Conservation (phyloP, 2,329 filamentous ascomycete species). For the Aspergillus ochraceus region DNA sequence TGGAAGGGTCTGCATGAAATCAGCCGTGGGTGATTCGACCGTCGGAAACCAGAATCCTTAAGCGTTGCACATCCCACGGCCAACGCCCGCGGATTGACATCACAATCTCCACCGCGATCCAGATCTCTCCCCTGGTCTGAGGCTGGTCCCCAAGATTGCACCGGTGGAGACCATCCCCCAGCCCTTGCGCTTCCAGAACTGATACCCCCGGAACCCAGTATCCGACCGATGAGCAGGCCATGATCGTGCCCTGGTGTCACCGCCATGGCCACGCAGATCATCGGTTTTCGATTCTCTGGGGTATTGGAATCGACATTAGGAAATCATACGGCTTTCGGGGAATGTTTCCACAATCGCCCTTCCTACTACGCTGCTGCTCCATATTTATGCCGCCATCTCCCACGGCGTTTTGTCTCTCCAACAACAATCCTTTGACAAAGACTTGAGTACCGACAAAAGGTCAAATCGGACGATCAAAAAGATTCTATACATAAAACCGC, state of each 20-base stretch:
- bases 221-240: slow-evolving; percentile 22
- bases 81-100: slow-evolving; percentile 8
- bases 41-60: slow-evolving; percentile 29
- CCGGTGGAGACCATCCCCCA: slow-evolving; percentile 9
- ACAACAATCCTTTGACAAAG: slow-evolving; percentile 1
- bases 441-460: neutral
- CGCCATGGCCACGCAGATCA: neutral
- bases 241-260: neutral
- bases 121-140: neutral
- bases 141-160: slow-evolving; percentile 1
- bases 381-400: slow-evolving; percentile 7
- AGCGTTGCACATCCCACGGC: neutral
- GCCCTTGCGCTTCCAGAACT: slow-evolving; percentile 4
- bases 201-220: slow-evolving; percentile 31
- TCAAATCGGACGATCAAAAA: neutral
- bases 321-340: neutral
- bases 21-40: slow-evolving; percentile 4
- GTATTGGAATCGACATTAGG: neutral
- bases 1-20: neutral
- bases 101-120: slow-evolving; percentile 9
- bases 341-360: neutral
- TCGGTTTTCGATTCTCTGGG: slow-evolving; percentile 1
- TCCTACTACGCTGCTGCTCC: neutral
- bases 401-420: slow-evolving; percentile 4
- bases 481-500: neutral